Evolutionary conservation across 2,329 filamentous ascomycete genomes (phyloP).

Genomic region (Pseudocercospora pini-densiflorae): DNA sequence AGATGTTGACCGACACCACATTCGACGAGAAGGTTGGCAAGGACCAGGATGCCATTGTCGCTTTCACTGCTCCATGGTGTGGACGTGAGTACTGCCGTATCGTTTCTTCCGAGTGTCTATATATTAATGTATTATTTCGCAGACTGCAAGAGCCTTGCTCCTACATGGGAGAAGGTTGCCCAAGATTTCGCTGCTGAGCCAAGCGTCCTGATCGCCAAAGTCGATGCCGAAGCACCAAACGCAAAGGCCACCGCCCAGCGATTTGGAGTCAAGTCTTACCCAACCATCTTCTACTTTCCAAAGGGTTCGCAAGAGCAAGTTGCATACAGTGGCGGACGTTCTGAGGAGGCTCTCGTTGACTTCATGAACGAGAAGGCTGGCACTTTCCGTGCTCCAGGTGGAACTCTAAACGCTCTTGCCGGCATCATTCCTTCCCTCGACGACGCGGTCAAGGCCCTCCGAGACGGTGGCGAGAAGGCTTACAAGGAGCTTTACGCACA

Average conservation of each 20-base stretch:
- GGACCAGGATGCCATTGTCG: slow-evolving; percentile 89
- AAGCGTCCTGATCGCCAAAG: slow-evolving; percentile 86
- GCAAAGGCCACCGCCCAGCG: slow-evolving; percentile 77
- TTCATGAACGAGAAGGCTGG: slow-evolving; percentile 90
- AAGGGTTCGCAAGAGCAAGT: slow-evolving; percentile 75
- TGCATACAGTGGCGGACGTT: slow-evolving; percentile 75
- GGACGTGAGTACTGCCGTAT: slow-evolving; percentile 73
- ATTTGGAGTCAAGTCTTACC: slow-evolving; percentile 83
- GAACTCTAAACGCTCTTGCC: slow-evolving; percentile 75
- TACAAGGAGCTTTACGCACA: slow-evolving; percentile 74
- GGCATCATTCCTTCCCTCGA: slow-evolving; percentile 84
- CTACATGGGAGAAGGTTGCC: slow-evolving; percentile 86
- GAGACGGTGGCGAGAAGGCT: slow-evolving; percentile 66
- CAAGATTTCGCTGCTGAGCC: slow-evolving; percentile 78
- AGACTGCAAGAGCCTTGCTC: slow-evolving; percentile 98
- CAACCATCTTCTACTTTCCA: slow-evolving; percentile 97
- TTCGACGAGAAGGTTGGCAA: slow-evolving; percentile 80
- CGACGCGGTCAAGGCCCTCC: slow-evolving; percentile 72
- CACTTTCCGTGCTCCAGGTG: slow-evolving; percentile 81
- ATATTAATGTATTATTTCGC: slow-evolving; percentile 21
- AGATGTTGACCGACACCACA: slow-evolving; percentile 76
- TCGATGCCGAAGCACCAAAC: slow-evolving; percentile 88
- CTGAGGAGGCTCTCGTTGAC: slow-evolving; percentile 73
- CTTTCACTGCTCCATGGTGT: slow-evolving; percentile 98
- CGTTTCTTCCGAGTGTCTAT: slow-evolving; percentile 4